Base-by-base conservation (phyloP, 768 basidiomycete species). In the Dendrothele bispora region DNA sequence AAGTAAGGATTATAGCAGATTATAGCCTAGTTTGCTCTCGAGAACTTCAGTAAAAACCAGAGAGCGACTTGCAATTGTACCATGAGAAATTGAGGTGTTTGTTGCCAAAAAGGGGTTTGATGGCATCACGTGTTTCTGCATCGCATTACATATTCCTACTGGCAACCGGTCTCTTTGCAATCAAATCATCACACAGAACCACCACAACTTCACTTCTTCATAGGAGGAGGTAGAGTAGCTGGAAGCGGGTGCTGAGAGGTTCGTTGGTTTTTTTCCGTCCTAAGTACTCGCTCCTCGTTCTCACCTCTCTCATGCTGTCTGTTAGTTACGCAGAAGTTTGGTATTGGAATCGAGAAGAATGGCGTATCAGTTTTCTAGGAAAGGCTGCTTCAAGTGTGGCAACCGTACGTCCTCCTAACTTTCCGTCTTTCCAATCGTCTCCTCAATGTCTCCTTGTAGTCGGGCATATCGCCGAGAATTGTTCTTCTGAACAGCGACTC, bases 301-400 rank as follows among this genome's bases (percentile, higher is more conserved):
- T 38, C 7, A 36, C 32, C 48, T 39, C 28, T 38, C 38, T 35
- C 51, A 55, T n/a, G n/a, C 53, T 59, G 55, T 40, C 60, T 57
- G 20, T 52, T 55, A 52, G 47, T 59, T 58, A 57, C 57, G 43
- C 10, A 46, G 42, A 36, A 32, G 34, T 39, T 32, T 29, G 32
- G 46, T 14, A 36, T 65, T 56, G 64, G n/a, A n/a, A n/a, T n/a
- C n/a, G n/a, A n/a, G n/a, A n/a, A 77, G 67, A 64, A 90, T 90
- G 88, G 84, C 88, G 70, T 87, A 78, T 72, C 86, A 86, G 67
- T 84, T 84, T 75, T 82, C 85, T 51, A 85, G 83, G 77, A 92
- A 90, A 74, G 88, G 88, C 55, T 93, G 90, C 65, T 93, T 88
- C 74, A 95, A 92, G 77, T 95, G 92, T 65, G 92, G 92, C 65